A percentile compares a stretch with the other conserved stretches of the same genome.
Conservation (phyloP, 192 early-diverging fungal species). For the Backusella circina region DNA sequence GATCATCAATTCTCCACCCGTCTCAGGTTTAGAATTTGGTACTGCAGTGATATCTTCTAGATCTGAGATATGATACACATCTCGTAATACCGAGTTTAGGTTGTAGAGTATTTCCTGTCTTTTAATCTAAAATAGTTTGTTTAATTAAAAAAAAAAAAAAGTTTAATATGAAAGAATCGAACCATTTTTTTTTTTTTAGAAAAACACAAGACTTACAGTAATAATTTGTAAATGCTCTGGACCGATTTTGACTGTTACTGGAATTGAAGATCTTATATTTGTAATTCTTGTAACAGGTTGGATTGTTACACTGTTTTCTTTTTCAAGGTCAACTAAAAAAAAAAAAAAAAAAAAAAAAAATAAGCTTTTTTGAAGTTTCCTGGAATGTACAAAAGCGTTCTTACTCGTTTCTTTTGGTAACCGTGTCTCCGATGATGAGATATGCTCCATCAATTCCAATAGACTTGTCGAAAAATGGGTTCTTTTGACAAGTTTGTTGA, state of each 20-base stretch:
- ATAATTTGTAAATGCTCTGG: conserved; percentile 78
- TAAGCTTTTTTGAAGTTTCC: too few relatives aligned
- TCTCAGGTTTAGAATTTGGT: neutral
- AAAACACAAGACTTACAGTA: conserved; percentile 35
- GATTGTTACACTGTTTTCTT: conserved; percentile 57
- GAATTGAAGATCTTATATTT: conserved; percentile 54
- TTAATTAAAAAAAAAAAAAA: neutral
- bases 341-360: conserved; percentile 41
- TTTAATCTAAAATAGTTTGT: neutral
- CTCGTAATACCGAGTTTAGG: conserved; percentile 69
- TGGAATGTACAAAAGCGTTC: too few relatives aligned
- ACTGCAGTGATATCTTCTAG: conserved; percentile 29
- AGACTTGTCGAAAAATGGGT: conserved; percentile 64
- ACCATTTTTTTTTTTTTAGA: neutral
- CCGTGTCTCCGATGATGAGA: conserved; percentile 64
- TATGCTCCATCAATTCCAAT: conserved; percentile 66
- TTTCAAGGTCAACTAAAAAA: conserved; percentile 58
- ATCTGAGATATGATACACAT: conserved; percentile 73
- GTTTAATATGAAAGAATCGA: neutral
- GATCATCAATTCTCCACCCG: conserved; percentile 45
- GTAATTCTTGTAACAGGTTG: conserved; percentile 61
- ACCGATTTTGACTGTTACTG: conserved; percentile 78
- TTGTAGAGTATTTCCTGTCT: conserved; percentile 73
- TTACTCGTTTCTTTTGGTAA: conserved; percentile 66
- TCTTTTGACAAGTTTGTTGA: conserved; percentile 53